Base-by-base conservation (phyloP, 352 stramenopile genomes). In the Globisporangium perplexum region DNA sequence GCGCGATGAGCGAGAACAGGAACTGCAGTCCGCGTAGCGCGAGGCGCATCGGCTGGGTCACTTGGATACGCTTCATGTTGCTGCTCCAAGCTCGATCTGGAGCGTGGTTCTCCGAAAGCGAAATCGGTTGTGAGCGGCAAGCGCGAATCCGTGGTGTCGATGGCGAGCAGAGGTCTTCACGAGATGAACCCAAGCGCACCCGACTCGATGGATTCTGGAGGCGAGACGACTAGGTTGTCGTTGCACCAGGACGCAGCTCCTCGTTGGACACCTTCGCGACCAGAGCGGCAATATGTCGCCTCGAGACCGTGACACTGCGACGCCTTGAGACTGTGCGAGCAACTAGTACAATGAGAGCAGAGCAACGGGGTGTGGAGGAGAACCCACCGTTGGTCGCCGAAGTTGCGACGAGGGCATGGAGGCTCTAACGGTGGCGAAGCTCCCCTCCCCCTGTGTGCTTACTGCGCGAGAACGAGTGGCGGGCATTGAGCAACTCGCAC, bases 1-100 rank as follows among this genome's bases (percentile, higher is more conserved):
- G 59, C 39, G 78, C 69, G 48, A 86, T 39, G 15, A 88, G 66
- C 55, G 70, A 80, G 51, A 66, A 81, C 22, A 83, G 8, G 64
- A 88, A 79, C 66, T 92, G 72, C 15, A 73, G 22, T 42, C 28
- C 72, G 46, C 72, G 72, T 6, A 74, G 50, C 15, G 31, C 66
- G 44, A 84, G 55, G 12, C 66, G 65, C 53, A 43, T 11, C 7
- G 15, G 4, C 17, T 11, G 36, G 3, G 36, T 22, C 18, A 22
- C 36, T 43, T 43, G 36, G 36, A 43, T 43, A 3, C 0, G 11
- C 36, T 43, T 43, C 36, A 43, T 43, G 36, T 2, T 22, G 33
- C 12, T 39, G 33, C 12, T 4, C 8, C 7, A 12, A 1, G 30
- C 10, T 35, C 30, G 30, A 8, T 35, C 30, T 1, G 30, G 18